Percentiles rank a stretch among this genome's conserved stretches.
These are phyloP conservation scores for Trematosphaeria pertusa DNA, from an alignment of 2,329 filamentous ascomycete genomes.

Conservation along the genomic window DNA sequence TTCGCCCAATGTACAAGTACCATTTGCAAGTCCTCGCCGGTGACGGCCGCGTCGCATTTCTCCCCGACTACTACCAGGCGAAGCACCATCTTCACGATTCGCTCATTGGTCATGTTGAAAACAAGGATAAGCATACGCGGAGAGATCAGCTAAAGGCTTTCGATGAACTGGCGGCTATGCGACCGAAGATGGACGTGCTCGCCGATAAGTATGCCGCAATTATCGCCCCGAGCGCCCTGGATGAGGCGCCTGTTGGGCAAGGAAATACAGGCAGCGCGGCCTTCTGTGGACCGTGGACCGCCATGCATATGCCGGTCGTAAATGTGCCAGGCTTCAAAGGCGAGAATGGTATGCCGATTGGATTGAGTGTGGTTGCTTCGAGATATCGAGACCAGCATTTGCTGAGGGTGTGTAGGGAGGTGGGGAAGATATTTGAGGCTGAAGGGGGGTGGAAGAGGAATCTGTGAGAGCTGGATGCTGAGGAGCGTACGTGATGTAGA, in stretches of 20 bases:
- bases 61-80: slow-evolving; percentile 59
- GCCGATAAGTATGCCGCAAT: slow-evolving; percentile 61
- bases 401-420: slow-evolving; percentile 33
- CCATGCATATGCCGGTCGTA: slow-evolving; percentile 68
- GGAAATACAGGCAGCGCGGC: slow-evolving; percentile 62
- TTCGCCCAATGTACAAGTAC: slow-evolving; percentile 60
- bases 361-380: slow-evolving; percentile 60
- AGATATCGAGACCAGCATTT: slow-evolving; percentile 39
- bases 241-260: slow-evolving; percentile 65
- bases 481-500: no score
- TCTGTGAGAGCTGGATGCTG: no score
- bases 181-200: slow-evolving; percentile 63
- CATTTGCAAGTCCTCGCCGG: slow-evolving; percentile 58
- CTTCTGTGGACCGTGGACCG: slow-evolving; percentile 62
- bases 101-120: slow-evolving; percentile 61
- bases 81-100: slow-evolving; percentile 56
- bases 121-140: slow-evolving; percentile 51
- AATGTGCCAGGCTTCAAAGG: slow-evolving; percentile 70
- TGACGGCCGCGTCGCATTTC: slow-evolving; percentile 62
- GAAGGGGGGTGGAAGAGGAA: slow-evolving; percentile 38
- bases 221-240: slow-evolving; percentile 64
- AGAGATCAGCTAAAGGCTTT: slow-evolving; percentile 61
- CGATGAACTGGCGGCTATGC: slow-evolving; percentile 61
- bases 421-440: slow-evolving; percentile 37
- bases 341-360: slow-evolving; percentile 64